These are phyloP conservation scores for Rosa multiflora DNA, from an alignment of 306 rosid species.

Conservation along the genomic window DNA sequence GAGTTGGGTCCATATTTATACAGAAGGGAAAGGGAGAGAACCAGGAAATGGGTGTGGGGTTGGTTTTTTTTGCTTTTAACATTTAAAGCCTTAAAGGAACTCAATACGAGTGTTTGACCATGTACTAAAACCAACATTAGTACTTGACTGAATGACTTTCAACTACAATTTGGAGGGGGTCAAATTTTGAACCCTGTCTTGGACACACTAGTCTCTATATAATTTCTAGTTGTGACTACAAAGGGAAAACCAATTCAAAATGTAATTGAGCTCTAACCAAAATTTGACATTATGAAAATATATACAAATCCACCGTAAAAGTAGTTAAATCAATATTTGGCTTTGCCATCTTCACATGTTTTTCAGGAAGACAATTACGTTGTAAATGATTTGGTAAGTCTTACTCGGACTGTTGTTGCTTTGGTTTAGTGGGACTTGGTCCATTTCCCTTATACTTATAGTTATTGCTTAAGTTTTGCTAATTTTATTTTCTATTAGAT, in stretches of 20 bases:
- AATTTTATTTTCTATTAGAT: too few species aligned
- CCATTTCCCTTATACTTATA: too few species aligned
- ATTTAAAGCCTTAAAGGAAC: not conserved
- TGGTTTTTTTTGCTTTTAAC: not conserved
- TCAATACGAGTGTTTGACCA: conserved; percentile 1
- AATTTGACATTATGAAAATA: not conserved
- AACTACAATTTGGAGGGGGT: not conserved
- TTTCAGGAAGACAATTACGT: not conserved
- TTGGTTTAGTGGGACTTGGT: too few species aligned
- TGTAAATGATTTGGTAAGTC: not conserved
- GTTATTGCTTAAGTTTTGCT: too few species aligned
- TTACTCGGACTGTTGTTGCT: too few species aligned
- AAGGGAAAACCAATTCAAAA: not conserved
- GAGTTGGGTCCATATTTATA: conserved; percentile 2
- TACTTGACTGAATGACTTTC: conserved; percentile 1
- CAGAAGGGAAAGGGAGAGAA: not conserved
- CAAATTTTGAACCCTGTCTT: not conserved
- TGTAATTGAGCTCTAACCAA: not conserved
- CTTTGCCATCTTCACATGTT: too few species aligned
- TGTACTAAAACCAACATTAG: not conserved
- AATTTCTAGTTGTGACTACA: not conserved
- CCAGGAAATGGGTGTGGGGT: not conserved
- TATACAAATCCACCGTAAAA: not conserved
- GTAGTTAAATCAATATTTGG: too few species aligned
- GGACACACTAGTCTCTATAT: not conserved